Base-by-base conservation (phyloP, 2,329 filamentous ascomycete genomes). In the Chrysoporthe austroafricana region DNA sequence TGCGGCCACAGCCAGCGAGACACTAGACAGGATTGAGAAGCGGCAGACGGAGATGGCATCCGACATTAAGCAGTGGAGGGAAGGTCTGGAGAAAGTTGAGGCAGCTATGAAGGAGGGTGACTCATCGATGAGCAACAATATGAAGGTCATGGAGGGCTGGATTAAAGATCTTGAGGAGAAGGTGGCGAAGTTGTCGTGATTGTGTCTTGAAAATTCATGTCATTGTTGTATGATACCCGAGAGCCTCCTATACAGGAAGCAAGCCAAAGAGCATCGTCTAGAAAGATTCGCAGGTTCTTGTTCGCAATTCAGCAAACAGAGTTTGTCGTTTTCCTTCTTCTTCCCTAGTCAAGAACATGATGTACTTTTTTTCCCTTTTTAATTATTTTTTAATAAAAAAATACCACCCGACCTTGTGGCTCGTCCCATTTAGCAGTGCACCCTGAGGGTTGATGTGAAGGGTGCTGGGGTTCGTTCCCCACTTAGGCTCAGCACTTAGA, bases 141-240 rank as follows among this genome's bases (percentile, higher is more conserved):
- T 94, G 78, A 89, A 91, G 73, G 86, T 91, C n/a, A 90, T 98
- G 70, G 91, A 95, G 72, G 88, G 88, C 52, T 97, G 94, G 93
- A 92, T 98, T 4, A 92, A 91, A 78, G 92, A 91, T 66, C 80
- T 99, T 65, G 95, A 98, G 80, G 86, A 84, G 50, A 91, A 92
- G 78, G 85, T 97, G 77, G 85, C 85, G 69, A 85, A 85, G 72
- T 77, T 91, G 76, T 82, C 82, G 68, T 82, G 72, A 70, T 69
- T 67, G 63, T 67, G 62, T 52, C 59, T 42, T 46, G 39, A 62
- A 39, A 50, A 69, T 56, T 54, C 59, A 72, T 69, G 67, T n/a
- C 71, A 64, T 60, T 70, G 73, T 71, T 71, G 62, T 67, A 73
- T 78, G 78, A 81, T 80, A 81, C 79, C 78, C 79, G 54, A 48